Percentiles rank a stretch among this genome's conserved stretches.
Evolutionary conservation across 148 eudicot species (phyloP).

Genomic region (Selenicereus undatus): DNA sequence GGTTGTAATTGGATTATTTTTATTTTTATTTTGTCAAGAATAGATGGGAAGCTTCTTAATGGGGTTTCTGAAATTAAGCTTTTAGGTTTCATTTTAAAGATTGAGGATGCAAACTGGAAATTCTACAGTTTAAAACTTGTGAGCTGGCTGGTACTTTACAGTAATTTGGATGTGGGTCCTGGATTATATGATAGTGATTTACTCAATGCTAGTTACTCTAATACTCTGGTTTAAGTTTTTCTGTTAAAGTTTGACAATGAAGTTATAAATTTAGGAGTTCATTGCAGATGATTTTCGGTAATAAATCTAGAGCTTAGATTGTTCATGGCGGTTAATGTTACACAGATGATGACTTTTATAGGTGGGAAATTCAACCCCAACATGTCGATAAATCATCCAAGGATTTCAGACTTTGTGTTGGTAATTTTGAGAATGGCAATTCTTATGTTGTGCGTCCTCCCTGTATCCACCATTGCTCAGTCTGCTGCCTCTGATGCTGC

Average conservation of each 20-base stretch:
- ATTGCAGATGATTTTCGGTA: not conserved
- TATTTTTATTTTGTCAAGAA: not conserved
- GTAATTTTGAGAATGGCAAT: conserved; percentile 13
- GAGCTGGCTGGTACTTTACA: not conserved
- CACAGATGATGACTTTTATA: conserved; percentile 16
- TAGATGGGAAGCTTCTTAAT: not conserved
- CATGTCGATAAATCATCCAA: conserved; percentile 25
- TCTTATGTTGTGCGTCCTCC: conserved; percentile 23
- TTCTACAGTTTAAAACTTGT: not conserved
- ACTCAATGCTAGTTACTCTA: not conserved
- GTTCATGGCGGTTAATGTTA: not conserved
- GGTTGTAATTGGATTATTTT: not conserved
- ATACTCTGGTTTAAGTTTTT: not conserved
- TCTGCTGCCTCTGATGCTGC: conserved; percentile 40
- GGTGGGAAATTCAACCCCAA: conserved; percentile 14
- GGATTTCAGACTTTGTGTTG: conserved; percentile 15
- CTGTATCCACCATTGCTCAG: conserved; percentile 18
- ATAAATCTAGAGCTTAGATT: not conserved
- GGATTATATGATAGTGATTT: not conserved
- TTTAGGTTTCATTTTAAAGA: not conserved
- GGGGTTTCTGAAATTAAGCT: not conserved
- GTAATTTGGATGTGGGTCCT: too few relatives aligned
- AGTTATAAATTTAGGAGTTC: not conserved
- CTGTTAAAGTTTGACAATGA: not conserved
- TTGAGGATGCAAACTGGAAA: not conserved